phyloP scores from a whole-genome alignment of 495 filamentous ascomycete genomes.

The Hypomontagnella submonticulosa region DNA sequence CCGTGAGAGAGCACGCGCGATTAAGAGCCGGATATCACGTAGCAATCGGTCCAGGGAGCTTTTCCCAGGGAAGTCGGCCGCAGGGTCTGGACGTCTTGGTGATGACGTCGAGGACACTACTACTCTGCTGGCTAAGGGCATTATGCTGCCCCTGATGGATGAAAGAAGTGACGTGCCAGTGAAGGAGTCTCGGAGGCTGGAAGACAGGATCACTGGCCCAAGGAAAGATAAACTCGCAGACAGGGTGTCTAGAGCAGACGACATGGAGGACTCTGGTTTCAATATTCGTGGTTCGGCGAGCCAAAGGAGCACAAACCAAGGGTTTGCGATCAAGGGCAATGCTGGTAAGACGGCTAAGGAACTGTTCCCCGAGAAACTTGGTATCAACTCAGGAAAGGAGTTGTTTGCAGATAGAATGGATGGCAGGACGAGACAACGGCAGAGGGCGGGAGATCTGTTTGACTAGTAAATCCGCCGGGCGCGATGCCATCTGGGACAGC shows the following conservation, averaged over 20 bases:
- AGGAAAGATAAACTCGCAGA: constrained; percentile 35
- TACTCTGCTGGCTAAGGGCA: constrained; percentile 64
- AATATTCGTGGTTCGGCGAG: constrained; percentile 71
- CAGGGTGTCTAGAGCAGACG: constrained; percentile 33
- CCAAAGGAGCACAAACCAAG: constrained; percentile 61
- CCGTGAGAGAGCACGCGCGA: constrained; percentile 57
- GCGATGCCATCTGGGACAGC: too few species aligned
- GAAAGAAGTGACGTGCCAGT: constrained; percentile 50
- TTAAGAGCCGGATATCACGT: constrained; percentile 54
- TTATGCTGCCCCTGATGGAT: constrained; percentile 64
- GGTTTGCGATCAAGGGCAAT: constrained; percentile 73
- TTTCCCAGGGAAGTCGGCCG: constrained; percentile 68
- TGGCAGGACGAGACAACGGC: constrained; percentile 57
- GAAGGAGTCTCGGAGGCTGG: constrained; percentile 40
- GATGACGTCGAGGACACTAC: constrained; percentile 72
- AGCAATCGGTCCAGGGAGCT: constrained; percentile 67
- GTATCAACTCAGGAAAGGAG: constrained; percentile 74
- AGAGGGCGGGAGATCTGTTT: constrained; percentile 67
- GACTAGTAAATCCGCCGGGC: constrained; percentile 46
- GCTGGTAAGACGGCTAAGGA: constrained; percentile 69
- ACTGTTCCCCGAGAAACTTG: constrained; percentile 75
- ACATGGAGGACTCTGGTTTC: constrained; percentile 46
- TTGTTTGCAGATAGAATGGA: constrained; percentile 68
- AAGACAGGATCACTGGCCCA: constrained; percentile 54
- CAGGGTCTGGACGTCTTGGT: constrained; percentile 65